Percentiles rank a stretch among this genome's conserved stretches.
phyloP scores from a whole-genome alignment of 2,329 filamentous ascomycete species.

The Teratosphaeria nubilosa region DNA sequence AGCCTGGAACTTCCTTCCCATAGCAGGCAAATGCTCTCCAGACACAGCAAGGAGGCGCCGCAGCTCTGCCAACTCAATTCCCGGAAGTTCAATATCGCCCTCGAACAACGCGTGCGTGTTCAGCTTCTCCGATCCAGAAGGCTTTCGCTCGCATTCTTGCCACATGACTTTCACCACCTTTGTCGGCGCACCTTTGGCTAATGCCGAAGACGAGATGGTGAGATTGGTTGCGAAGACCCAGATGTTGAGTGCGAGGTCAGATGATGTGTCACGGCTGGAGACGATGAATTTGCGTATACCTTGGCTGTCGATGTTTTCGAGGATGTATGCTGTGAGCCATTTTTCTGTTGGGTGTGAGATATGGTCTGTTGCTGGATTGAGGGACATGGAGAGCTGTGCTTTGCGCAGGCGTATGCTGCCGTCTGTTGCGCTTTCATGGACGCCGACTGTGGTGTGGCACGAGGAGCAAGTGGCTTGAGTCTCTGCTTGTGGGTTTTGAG shows the following conservation, averaged over 20 bases:
- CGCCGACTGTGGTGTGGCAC: constrained; percentile 28
- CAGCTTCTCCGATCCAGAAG: constrained; percentile 2
- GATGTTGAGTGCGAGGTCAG: constrained; percentile 20
- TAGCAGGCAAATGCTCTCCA: constrained; percentile 39
- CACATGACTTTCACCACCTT: constrained; percentile 51
- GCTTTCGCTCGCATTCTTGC: background rate
- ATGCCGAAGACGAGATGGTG: constrained; percentile 41
- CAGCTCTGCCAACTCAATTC: constrained; percentile 29
- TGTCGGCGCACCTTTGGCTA: constrained; percentile 25
- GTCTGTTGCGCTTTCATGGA: constrained; percentile 32
- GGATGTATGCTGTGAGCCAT: constrained; percentile 46
- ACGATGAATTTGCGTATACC: constrained; percentile 49
- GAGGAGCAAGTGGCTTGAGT: constrained; percentile 23
- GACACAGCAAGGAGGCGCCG: constrained; percentile 32
- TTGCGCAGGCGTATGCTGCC: constrained; percentile 30
- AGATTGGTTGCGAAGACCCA: constrained; percentile 55
- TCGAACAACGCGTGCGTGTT: constrained; percentile 12
- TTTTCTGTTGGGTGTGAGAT: constrained; percentile 21
- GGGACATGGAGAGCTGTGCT: constrained; percentile 15
- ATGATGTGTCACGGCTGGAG: background rate
- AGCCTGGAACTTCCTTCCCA: constrained; percentile 50
- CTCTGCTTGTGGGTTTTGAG: background rate
- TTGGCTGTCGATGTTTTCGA: constrained; percentile 46
- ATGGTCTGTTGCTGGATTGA: background rate
- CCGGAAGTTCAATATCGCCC: constrained; percentile 19